phyloP scores from a whole-genome alignment of 2,329 filamentous ascomycete genomes.

The Fusarium chuoi region DNA sequence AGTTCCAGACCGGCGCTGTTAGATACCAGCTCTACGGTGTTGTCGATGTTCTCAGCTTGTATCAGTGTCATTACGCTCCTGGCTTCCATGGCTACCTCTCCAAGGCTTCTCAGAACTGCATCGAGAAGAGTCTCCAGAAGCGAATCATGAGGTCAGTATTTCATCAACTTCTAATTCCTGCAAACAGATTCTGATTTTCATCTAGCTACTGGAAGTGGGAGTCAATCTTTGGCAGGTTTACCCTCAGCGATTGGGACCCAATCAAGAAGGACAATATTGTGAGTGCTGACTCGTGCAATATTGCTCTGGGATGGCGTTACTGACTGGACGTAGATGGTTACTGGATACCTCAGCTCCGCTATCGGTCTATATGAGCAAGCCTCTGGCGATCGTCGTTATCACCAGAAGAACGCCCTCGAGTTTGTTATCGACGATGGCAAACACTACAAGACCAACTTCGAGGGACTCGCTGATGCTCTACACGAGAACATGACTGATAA shows the following conservation, averaged over 20 bases:
- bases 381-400: not conserved
- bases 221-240: not conserved
- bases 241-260: not conserved
- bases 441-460: not conserved
- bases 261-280: not conserved
- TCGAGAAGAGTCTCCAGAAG: not conserved
- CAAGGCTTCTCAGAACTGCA: not conserved
- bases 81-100: not conserved
- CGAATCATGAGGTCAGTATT: not conserved
- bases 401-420: not conserved
- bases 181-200: rapidly evolving
- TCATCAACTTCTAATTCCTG: rapidly evolving
- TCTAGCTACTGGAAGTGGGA: not conserved
- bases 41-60: not conserved
- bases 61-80: not conserved
- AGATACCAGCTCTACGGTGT: not conserved
- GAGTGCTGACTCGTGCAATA: rapidly evolving
- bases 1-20: not conserved
- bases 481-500: not conserved
- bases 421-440: not conserved
- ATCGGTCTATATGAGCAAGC: not conserved
- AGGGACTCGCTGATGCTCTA: not conserved
- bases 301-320: rapidly evolving
- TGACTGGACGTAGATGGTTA: not conserved
- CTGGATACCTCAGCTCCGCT: not conserved